Base-by-base conservation (phyloP, 179 eudicot species). In the Spergularia azorica region DNA sequence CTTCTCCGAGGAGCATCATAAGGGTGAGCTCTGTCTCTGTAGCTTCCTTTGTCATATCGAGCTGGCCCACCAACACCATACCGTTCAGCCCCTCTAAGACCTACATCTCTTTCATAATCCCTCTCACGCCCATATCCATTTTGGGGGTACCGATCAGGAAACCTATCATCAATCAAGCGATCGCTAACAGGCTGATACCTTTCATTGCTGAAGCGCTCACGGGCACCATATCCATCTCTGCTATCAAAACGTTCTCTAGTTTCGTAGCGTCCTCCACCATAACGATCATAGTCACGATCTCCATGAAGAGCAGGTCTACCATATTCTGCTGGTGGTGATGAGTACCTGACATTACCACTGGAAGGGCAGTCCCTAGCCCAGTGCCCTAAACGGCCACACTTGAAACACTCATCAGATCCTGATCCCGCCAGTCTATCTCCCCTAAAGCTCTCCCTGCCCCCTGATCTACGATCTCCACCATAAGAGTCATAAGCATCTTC, bases 361-460 rank as follows among this genome's bases (percentile, higher is more conserved):
- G 89, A 84, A 72, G 84, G 86, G 61, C 87, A 84, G 48, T 86
- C 87, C 70, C 87, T 60, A 9, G 89, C 89, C 83, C 83, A 86
- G 71, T 86, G 89, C 13, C 89, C 89, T 2, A 46, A 32, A 48
- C 86, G 86, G 48, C 89, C 89, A 80, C 89, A 86, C 77, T 86
- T 86, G 60, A 86, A 86, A 75, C 89, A 86, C 65, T 81, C 85
- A 73, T 86, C 89, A 66, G 83, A 75, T 51, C 68, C 60, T 26
- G 78, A 5, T 63, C 84, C 48, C 41, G 57, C 79, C 8, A 65
- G 48, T 43, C 80, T 82, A 70, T 84, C 84, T n/a, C 77, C 79
- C 63, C 84, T 63, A 21, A 71, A 85, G 61, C 83, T 80, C 52
- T 76, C 87, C 74, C 89, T 79, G 51, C 62, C 80, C 59, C 84